Conservation (phyloP, 2,329 filamentous ascomycete genomes). For the Fusarium praegraminearum region DNA sequence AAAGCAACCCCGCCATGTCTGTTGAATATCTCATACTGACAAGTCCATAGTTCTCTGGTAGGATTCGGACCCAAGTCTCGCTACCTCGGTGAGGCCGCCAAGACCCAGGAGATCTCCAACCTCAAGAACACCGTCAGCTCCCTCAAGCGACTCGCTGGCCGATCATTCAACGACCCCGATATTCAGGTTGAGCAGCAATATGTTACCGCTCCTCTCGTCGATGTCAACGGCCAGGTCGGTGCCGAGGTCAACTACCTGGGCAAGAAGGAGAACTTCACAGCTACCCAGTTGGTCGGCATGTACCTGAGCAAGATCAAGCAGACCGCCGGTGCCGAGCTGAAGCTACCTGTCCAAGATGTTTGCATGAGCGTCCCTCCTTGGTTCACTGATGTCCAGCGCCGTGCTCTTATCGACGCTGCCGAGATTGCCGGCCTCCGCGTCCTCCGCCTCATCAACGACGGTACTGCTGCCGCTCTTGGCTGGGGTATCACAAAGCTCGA, state of each 20-base stretch:
- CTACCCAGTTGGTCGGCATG: constrained; percentile 94
- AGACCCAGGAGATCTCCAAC: constrained; percentile 99
- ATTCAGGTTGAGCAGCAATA: constrained; percentile 92
- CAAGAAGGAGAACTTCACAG: constrained; percentile 95
- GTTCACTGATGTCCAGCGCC: constrained; percentile 96
- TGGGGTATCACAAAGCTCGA: constrained; percentile 99
- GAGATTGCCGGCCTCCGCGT: constrained; percentile 95
- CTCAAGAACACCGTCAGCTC: constrained; percentile 97
- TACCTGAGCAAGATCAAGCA: constrained; percentile 94
- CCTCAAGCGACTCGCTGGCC: constrained; percentile 92
- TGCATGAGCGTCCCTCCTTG: constrained; percentile 95
- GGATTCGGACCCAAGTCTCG: constrained; percentile 94
- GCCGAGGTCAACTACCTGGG: constrained; percentile 93
- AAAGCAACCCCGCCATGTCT: constrained; percentile 27
- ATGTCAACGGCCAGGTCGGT: constrained; percentile 93
- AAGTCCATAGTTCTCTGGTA: constrained; percentile 78
- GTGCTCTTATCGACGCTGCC: constrained; percentile 88
- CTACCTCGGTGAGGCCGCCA: constrained; percentile 94
- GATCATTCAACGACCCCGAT: constrained; percentile 89
- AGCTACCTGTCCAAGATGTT: constrained; percentile 89
- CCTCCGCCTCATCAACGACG: constrained; percentile 96
- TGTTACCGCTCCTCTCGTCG: constrained; percentile 86
- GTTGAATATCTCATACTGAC: constrained; percentile 44
- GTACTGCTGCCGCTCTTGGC: constrained; percentile 92
- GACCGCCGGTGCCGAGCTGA: constrained; percentile 87